These are phyloP conservation scores for Pestalotiopsis sp. DNA, from an alignment of 2,329 filamentous ascomycete genomes.

Conservation along the genomic window DNA sequence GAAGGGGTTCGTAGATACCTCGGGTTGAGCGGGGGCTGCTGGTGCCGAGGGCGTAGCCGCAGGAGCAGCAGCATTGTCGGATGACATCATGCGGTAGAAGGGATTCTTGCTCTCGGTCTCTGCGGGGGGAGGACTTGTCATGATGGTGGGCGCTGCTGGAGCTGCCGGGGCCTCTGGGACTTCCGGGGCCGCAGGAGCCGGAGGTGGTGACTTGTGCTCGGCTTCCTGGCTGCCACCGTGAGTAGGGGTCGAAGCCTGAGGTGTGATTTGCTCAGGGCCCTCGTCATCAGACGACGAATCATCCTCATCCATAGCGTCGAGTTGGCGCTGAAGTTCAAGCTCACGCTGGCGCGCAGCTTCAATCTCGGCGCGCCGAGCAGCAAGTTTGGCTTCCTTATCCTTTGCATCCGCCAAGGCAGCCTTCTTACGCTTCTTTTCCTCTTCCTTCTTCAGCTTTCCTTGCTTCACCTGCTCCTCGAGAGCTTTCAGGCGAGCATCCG, in stretches of 20 bases:
- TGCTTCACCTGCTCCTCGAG: slow-evolving; percentile 92
- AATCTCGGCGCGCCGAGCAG: slow-evolving; percentile 84
- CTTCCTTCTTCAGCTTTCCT: slow-evolving; percentile 92
- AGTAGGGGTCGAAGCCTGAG: slow-evolving; percentile 60
- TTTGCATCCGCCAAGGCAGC: slow-evolving; percentile 83
- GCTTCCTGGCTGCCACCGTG: slow-evolving; percentile 54
- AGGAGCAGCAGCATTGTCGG: slow-evolving; percentile 49
- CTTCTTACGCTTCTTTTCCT: slow-evolving; percentile 91
- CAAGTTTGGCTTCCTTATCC: slow-evolving; percentile 83
- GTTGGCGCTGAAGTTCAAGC: slow-evolving; percentile 82
- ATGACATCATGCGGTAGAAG: slow-evolving; percentile 84
- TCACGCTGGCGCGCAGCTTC: slow-evolving; percentile 90
- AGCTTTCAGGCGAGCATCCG: slow-evolving; percentile 79
- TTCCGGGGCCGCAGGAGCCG: slow-evolving; percentile 50
- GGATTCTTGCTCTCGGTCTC: slow-evolving; percentile 89
- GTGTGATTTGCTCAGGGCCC: slow-evolving; percentile 67
- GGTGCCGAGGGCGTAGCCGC: slow-evolving; percentile 39
- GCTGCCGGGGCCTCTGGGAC: slow-evolving; percentile 42
- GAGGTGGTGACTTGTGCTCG: slow-evolving; percentile 53
- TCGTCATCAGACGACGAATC: slow-evolving; percentile 80
- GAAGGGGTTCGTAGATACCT: slow-evolving; percentile 92
- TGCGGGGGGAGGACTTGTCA: slow-evolving; percentile 45
- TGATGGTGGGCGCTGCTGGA: not conserved
- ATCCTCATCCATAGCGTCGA: slow-evolving; percentile 73
- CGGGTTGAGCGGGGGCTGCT: slow-evolving; percentile 41